Conservation (phyloP, 2,329 filamentous ascomycete genomes). For the Cercospora zeae-maydis region DNA sequence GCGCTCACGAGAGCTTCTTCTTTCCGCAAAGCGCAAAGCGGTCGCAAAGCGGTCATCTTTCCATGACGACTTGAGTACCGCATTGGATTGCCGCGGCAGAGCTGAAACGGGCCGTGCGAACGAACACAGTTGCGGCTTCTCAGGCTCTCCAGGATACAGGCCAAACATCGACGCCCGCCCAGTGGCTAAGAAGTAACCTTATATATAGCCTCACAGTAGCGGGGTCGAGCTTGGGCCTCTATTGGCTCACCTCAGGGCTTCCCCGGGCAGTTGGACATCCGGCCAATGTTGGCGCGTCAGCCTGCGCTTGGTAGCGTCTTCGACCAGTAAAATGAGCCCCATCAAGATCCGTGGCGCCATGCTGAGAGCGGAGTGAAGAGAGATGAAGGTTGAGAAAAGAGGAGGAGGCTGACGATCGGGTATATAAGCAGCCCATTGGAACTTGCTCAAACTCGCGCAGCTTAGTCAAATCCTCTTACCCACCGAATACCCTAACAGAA, state of each 20-base stretch:
- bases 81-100: neutral
- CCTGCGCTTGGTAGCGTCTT: slow-evolving; percentile 1
- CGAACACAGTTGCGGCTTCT: neutral
- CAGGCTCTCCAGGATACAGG: neutral
- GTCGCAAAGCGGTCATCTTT: too few species aligned
- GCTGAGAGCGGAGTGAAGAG: neutral
- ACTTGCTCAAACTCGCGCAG: slow-evolving; percentile 14
- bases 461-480: slow-evolving; percentile 9
- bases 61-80: neutral
- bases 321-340: neutral
- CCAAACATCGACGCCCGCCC: neutral
- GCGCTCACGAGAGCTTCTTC: too few species aligned
- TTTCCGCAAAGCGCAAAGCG: too few species aligned
- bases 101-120: slow-evolving; percentile 1
- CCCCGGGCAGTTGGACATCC: neutral
- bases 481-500: neutral
- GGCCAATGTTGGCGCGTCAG: neutral
- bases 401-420: neutral
- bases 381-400: neutral
- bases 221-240: neutral
- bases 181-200: slow-evolving; percentile 3
- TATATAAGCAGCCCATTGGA: slow-evolving; percentile 9
- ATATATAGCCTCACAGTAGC: slow-evolving; percentile 5
- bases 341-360: neutral
- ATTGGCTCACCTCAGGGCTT: neutral